Evolutionary conservation across 352 stramenopile genomes (phyloP), one percentile per base, ranked within the genome.

Genomic region (Saprolegnia parasitica): DNA sequence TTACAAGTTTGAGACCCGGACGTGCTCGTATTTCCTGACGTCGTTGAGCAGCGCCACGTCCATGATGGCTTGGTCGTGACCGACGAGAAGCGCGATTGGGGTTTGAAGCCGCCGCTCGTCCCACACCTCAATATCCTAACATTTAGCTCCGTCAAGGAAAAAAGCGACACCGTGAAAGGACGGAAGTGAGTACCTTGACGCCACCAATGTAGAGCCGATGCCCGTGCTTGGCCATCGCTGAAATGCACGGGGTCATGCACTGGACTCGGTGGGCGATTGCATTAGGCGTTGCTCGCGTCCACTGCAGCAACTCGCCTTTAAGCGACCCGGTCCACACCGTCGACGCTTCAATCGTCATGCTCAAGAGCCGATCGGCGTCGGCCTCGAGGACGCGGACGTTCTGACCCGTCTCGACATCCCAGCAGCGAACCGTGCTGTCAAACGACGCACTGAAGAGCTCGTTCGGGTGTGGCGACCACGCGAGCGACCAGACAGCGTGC

Each of bases 401-500:
- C 60, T 87, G 83, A 32, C 80, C 84, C 29, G 88, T 91, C 71
- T 95, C 84, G 18, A 96, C 91, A 76, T 98, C 95, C 93, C 96
- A 99, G 0, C 99, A 72, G 23, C 93, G 84, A 45, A 98, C 76
- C 0, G 95, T 98, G 55, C 95, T 96, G 78, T 99, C 96, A 73
- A 99, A 96, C 13, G 87, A 97, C 8, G 95, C 95, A 5, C 95
- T 98, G 15, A 89, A 94, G 32, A 99, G 68, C 56, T 96, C 96
- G 39, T 72, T 77, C 13, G 83, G 79, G 58, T 93, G 84, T 5
- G 81, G 78, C 10, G 85, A 96, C 95, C 95, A 99, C 23, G 87
- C 81, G 11, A 97, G 84, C 62, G 96, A 93, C 52, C 96, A 98
- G 11, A 99, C 88, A 23, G 96, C 96, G 46, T 96, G 81, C 60